Conservation (phyloP, 108 stramenopile genomes). For the Hondaea fermentalgiana region DNA sequence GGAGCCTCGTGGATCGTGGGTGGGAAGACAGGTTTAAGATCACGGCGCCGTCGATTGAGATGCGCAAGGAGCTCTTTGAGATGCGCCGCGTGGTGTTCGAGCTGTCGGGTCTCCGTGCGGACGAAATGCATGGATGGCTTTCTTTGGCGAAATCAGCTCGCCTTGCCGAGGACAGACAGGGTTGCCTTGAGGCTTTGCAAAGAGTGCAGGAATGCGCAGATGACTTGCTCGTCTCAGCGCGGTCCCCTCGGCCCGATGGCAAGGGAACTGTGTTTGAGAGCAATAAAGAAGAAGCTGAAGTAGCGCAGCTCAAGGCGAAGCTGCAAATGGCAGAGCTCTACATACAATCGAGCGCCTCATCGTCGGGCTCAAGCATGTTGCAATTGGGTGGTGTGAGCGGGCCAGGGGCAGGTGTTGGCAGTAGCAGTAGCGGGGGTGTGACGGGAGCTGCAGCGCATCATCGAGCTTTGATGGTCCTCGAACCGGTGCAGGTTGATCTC, state of each 20-base stretch:
- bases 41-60: neutral
- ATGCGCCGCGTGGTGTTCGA: neutral
- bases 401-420: neutral
- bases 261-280: neutral
- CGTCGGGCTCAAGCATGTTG: neutral
- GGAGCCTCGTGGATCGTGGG: neutral
- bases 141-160: neutral
- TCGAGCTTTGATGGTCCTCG: neutral
- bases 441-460: neutral
- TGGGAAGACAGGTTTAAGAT: neutral
- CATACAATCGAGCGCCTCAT: neutral
- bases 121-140: slow-evolving; percentile 9
- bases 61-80: neutral
- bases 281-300: neutral
- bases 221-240: neutral
- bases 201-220: neutral
- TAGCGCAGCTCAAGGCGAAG: slow-evolving; percentile 2
- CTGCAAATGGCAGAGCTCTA: neutral
- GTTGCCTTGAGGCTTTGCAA: neutral
- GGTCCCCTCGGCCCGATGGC: neutral
- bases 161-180: neutral
- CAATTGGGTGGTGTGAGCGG: neutral
- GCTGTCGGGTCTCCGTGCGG: neutral
- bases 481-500: neutral
- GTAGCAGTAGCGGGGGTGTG: neutral